Conservation (phyloP, 768 basidiomycete species). For the Hysterangium stoloniferum region DNA sequence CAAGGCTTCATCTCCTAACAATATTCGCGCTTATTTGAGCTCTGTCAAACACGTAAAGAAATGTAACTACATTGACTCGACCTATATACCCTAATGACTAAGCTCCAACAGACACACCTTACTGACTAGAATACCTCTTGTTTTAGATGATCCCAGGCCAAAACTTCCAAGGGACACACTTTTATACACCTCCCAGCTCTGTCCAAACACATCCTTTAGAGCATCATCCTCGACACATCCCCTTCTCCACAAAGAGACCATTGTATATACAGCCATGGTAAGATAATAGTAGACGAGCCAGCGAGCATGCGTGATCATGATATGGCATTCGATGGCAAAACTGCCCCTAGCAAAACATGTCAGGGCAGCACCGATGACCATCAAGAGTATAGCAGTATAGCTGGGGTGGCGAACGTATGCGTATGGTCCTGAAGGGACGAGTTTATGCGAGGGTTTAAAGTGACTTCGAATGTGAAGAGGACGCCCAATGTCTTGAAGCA, state of each 20-base stretch:
- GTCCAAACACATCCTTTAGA: slow-evolving; percentile 36
- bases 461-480: slow-evolving; percentile 8
- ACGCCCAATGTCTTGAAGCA: slow-evolving; percentile 15
- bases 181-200: slow-evolving; percentile 44
- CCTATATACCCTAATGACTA: no score
- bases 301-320: not conserved
- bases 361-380: not conserved
- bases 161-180: slow-evolving; percentile 39
- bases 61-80: no score
- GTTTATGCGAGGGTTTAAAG: not conserved
- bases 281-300: no score
- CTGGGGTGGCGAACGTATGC: slow-evolving; percentile 7
- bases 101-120: no score
- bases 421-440: slow-evolving; percentile 8
- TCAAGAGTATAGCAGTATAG: slow-evolving; percentile 1
- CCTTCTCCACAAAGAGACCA: slow-evolving; percentile 27
- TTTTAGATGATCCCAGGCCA: slow-evolving; percentile 34
- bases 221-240: slow-evolving; percentile 44
- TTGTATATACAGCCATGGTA: no score
- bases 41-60: no score
- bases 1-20: no score
- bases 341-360: not conserved
- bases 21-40: no score
- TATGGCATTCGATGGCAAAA: not conserved
- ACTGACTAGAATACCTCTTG: no score